phyloP scores from a whole-genome alignment of 2,329 filamentous ascomycete species.

The Colletotrichum kahawae region DNA sequence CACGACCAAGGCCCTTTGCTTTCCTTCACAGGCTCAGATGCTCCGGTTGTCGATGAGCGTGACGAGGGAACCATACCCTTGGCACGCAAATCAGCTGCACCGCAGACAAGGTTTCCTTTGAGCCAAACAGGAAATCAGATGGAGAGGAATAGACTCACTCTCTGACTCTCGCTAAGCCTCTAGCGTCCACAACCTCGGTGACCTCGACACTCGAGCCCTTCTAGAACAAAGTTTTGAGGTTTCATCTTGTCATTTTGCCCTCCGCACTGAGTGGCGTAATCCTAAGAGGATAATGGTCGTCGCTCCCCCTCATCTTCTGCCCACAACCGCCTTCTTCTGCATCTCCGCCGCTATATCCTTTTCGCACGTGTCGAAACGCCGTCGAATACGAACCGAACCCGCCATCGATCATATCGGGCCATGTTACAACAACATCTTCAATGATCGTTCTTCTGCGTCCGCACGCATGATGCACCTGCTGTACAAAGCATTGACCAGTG shows the following conservation, averaged over 20 bases:
- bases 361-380: not conserved
- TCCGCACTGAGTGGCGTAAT: not conserved
- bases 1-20: not conserved
- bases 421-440: not conserved
- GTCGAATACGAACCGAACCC: not conserved
- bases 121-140: not conserved
- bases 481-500: not conserved
- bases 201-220: not conserved
- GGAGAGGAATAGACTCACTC: not conserved
- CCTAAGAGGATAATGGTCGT: not conserved
- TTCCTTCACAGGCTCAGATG: not conserved
- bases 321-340: accelerated
- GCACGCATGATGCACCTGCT: conserved; percentile 10
- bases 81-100: not conserved
- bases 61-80: not conserved
- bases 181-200: not conserved
- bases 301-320: not conserved
- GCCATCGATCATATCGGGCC: not conserved
- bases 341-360: not conserved
- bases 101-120: not conserved
- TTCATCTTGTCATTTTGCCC: not conserved
- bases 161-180: not conserved
- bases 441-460: not conserved
- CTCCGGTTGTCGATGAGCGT: not conserved
- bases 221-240: not conserved